Percentiles rank a stretch among this genome's conserved stretches.
Evolutionary conservation across 495 filamentous ascomycete species (phyloP).

Genomic region (Lepraria neglecta): DNA sequence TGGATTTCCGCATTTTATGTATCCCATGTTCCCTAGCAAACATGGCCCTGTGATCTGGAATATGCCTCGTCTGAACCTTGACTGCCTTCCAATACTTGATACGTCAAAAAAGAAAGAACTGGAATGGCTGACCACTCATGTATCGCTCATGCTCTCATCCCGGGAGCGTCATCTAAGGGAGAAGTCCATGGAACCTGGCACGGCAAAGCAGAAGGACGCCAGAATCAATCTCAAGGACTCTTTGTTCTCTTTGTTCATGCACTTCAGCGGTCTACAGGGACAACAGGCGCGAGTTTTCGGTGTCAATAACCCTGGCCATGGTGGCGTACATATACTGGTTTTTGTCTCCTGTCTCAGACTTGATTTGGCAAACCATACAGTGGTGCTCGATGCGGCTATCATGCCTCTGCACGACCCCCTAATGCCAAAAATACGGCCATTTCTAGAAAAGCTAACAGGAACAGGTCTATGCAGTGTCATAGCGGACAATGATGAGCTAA

Average conservation of each 20-base stretch:
- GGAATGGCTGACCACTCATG: conserved; percentile 34
- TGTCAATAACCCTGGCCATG: conserved; percentile 31
- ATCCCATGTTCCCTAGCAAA: conserved; percentile 27
- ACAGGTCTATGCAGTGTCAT: conserved; percentile 30
- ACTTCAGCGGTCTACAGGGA: conserved; percentile 37
- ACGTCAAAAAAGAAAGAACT: conserved; percentile 32
- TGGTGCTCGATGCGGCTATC: conserved; percentile 19
- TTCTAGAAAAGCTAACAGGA: conserved; percentile 29
- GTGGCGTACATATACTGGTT: conserved; percentile 26
- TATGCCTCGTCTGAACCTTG: conserved; percentile 39
- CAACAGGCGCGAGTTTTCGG: conserved; percentile 34
- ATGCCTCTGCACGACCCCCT: conserved; percentile 38
- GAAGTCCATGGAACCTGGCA: conserved; percentile 4
- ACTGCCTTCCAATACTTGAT: conserved; percentile 38
- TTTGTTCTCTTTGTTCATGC: conserved; percentile 41
- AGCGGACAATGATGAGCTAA: conserved; percentile 40
- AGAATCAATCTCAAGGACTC: conserved; percentile 45
- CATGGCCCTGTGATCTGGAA: conserved; percentile 31
- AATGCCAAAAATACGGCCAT: conserved; percentile 28
- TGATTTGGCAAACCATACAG: conserved; percentile 25
- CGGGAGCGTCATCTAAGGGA: conserved; percentile 37
- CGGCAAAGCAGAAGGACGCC: conserved; percentile 23
- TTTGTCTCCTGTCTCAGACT: conserved; percentile 22
- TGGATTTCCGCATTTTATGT: conserved; percentile 31
- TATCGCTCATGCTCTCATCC: conserved; percentile 32